Base-by-base conservation (phyloP, 257 asterid genomes). In the Fraxinus excelsior region DNA sequence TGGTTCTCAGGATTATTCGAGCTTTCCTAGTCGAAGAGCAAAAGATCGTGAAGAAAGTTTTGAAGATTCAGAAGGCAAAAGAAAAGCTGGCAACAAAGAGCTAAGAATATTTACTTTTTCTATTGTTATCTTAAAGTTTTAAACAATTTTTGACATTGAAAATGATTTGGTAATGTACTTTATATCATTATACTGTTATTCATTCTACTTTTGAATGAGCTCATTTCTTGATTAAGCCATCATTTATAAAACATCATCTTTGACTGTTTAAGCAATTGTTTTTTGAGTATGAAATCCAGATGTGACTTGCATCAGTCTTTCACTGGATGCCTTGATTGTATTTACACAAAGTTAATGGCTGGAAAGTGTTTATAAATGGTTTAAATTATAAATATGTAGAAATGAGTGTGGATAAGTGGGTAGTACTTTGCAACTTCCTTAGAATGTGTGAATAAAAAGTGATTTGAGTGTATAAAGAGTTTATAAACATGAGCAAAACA, bases 1-100 rank as follows among this genome's bases (percentile, higher is more conserved):
- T 71, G 51, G n/a, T 69, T 32, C 77, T 34, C 80, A 81, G 85
- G 78, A 84, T 84, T 26, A 80, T 84, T 31, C 85, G 86, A n/a
- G 84, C 88, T 71, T 84, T 84, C 80, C 74, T 84, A 79, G 84
- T 84, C n/a, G 88, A 84, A 79, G 87, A 84, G 79, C 85, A 81
- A 69, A 84, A 80, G 74, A 84, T 84, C 37, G 86, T 80, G 74
- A 83, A 84, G 82, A 84, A 84, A 75, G 87, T 84, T n/a, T 62
- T 84, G 87, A 84, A 84, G 85, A 81, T 80, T 56, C 87, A 81
- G 74, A 84, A 84, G 69, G 73, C 87, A 70, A 84, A 84, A 74
- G 85, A 84, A 84, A 78, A 81, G 26, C 62, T 49, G 26, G 67
- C 83, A 56, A 53, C 81, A 0, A 84, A 81, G 81, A 75, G 76